These are phyloP conservation scores for Beta corolliflora DNA, from an alignment of 179 eudicot species.

Conservation along the genomic window DNA sequence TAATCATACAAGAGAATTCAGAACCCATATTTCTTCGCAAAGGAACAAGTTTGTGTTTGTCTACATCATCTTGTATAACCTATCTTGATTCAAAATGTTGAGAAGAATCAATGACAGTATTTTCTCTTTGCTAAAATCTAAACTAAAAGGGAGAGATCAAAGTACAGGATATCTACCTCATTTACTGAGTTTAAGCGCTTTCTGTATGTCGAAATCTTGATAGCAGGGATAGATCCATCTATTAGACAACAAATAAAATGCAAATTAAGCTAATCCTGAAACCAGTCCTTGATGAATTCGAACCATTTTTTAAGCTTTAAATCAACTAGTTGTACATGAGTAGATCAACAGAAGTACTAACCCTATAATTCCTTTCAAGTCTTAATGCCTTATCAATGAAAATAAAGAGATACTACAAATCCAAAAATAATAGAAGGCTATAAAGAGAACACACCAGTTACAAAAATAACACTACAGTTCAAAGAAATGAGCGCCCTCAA, in stretches of 20 bases:
- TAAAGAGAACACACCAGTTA: slow-evolving; percentile 53
- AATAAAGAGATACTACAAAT: background rate
- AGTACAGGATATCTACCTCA: slow-evolving; percentile 46
- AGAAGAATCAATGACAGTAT: slow-evolving; percentile 12
- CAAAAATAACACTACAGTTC: slow-evolving; percentile 84
- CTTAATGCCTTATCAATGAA: background rate
- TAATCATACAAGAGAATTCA: slow-evolving; percentile 85
- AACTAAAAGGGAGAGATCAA: background rate
- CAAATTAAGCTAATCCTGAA: background rate
- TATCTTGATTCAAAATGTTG: slow-evolving; percentile 38
- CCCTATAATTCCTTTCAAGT: background rate
- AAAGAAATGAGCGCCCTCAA: slow-evolving; percentile 88
- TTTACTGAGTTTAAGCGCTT: slow-evolving; percentile 63
- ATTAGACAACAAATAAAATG: background rate
- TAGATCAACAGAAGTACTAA: background rate
- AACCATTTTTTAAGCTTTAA: background rate
- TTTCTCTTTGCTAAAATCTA: background rate
- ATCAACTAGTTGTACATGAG: background rate
- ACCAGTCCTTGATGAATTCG: background rate
- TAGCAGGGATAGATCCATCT: slow-evolving; percentile 96
- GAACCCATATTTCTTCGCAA: slow-evolving; percentile 86
- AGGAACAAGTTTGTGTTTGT: slow-evolving; percentile 45
- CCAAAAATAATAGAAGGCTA: slow-evolving; percentile 11
- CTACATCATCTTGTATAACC: slow-evolving; percentile 55
- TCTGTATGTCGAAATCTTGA: slow-evolving; percentile 79